phyloP scores from a whole-genome alignment of 352 stramenopile species.

The Phytophthora fragariae region DNA sequence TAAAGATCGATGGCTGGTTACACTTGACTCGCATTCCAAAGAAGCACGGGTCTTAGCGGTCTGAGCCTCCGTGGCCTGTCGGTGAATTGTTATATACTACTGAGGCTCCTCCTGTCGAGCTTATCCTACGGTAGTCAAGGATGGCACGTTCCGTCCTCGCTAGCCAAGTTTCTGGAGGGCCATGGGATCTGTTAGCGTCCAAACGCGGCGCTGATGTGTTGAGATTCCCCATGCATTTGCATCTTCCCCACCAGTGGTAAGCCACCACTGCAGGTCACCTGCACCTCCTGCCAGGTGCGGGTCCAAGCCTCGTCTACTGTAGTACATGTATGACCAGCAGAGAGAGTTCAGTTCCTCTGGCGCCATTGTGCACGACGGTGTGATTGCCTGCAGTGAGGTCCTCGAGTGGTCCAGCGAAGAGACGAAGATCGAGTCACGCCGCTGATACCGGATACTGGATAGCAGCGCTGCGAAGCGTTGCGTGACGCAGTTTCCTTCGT shows the following conservation, averaged over 20 bases:
- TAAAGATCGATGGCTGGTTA: neutral
- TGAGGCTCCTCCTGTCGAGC: too few relatives aligned
- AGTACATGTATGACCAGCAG: neutral
- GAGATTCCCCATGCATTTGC: neutral
- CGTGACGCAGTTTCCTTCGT: neutral
- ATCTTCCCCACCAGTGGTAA: neutral
- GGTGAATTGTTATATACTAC: too few relatives aligned
- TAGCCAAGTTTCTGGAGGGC: neutral
- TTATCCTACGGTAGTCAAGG: too few relatives aligned
- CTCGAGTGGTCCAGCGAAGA: neutral
- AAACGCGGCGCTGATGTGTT: neutral
- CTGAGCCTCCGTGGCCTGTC: too few relatives aligned
- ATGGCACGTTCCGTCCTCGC: neutral
- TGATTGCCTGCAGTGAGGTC: neutral
- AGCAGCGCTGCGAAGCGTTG: neutral
- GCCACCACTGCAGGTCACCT: too few relatives aligned
- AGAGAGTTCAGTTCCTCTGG: neutral
- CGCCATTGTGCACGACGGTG: neutral
- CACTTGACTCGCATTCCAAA: neutral
- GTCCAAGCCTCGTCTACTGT: neutral
- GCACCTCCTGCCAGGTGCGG: neutral
- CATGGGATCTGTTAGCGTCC: neutral
- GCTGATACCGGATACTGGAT: too few relatives aligned
- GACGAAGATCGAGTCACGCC: neutral
- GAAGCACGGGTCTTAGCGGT: neutral